Conservation (phyloP, 495 filamentous ascomycete species). For the Penicillium angulare region DNA sequence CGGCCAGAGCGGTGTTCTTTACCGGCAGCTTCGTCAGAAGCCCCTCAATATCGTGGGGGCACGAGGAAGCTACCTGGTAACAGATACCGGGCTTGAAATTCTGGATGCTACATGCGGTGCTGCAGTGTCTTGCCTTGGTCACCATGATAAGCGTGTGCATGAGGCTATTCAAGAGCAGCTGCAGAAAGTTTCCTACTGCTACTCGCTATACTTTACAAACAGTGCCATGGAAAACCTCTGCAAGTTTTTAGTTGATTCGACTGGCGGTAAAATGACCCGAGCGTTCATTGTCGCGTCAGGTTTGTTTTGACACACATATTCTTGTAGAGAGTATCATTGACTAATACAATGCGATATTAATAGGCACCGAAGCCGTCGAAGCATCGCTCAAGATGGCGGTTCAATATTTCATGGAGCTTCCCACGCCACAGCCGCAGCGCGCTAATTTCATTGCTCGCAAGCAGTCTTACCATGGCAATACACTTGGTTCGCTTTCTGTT, state of each 20-base stretch:
- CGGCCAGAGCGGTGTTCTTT: conserved; percentile 24
- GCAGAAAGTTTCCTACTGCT: conserved; percentile 17
- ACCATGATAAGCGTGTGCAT: conserved; percentile 16
- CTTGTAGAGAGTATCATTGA: not conserved
- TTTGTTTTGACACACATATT: not conserved
- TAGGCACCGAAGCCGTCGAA: conserved; percentile 57
- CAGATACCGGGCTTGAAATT: conserved; percentile 50
- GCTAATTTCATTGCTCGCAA: conserved; percentile 58
- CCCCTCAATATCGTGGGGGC: conserved; percentile 21
- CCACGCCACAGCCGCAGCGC: conserved; percentile 33
- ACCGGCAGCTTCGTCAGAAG: conserved; percentile 20
- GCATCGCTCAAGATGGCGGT: conserved; percentile 55
- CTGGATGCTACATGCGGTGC: conserved; percentile 47
- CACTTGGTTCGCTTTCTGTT: conserved; percentile 55
- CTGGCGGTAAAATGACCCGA: conserved; percentile 26
- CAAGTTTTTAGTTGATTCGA: conserved; percentile 17
- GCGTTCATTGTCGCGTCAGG: conserved; percentile 26
- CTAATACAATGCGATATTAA: conserved; percentile 20
- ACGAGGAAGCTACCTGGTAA: conserved; percentile 19
- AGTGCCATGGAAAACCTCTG: conserved; percentile 22
- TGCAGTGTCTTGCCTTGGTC: conserved; percentile 33
- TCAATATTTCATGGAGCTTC: conserved; percentile 39
- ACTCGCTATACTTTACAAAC: conserved; percentile 11
- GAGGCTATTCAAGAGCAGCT: conserved; percentile 14
- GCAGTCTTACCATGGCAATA: conserved; percentile 66